Conservation (phyloP, 2,329 filamentous ascomycete species). For the Grosmannia penicillata region DNA sequence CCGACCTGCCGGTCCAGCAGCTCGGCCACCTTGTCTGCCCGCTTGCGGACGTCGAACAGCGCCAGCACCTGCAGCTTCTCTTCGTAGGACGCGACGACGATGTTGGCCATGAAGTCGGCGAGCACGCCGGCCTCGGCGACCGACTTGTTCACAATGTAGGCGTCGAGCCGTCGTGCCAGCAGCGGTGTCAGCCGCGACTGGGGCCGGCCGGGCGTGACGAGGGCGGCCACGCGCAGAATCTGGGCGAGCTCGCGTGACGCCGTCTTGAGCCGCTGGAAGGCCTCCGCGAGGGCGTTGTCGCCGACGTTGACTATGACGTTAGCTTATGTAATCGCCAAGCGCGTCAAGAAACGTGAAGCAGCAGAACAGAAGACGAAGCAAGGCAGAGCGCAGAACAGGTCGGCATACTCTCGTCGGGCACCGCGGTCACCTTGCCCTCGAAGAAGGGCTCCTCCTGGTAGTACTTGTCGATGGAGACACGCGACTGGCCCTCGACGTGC, state of each 20-base stretch:
- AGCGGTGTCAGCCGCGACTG: conserved; percentile 60
- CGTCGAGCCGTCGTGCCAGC: conserved; percentile 72
- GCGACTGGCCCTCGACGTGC: conserved; percentile 70
- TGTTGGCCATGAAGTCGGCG: conserved; percentile 93
- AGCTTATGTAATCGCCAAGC: too few species aligned
- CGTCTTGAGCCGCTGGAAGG: conserved; percentile 70
- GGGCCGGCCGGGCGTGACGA: conserved; percentile 57
- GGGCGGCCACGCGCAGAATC: conserved; percentile 67
- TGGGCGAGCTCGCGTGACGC: conserved; percentile 76
- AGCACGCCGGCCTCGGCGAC: conserved; percentile 69
- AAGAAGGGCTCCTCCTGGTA: conserved; percentile 72
- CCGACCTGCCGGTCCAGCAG: conserved; percentile 70
- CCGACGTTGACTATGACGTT: conserved; percentile 12
- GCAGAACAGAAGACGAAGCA: neutral
- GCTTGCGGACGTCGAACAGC: conserved; percentile 62
- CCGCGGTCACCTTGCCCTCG: conserved; percentile 61
- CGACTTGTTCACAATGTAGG: conserved; percentile 74
- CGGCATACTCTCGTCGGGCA: conserved; percentile 51
- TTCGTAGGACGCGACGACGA: conserved; percentile 74
- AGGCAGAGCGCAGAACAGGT: neutral
- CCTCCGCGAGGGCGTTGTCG: conserved; percentile 50
- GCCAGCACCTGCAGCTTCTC: conserved; percentile 81
- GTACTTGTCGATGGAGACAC: conserved; percentile 62
- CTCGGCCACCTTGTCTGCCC: conserved; percentile 70
- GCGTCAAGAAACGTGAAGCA: neutral